Conservation (phyloP, 352 stramenopile genomes). For the Phytopythium ostracodes region DNA sequence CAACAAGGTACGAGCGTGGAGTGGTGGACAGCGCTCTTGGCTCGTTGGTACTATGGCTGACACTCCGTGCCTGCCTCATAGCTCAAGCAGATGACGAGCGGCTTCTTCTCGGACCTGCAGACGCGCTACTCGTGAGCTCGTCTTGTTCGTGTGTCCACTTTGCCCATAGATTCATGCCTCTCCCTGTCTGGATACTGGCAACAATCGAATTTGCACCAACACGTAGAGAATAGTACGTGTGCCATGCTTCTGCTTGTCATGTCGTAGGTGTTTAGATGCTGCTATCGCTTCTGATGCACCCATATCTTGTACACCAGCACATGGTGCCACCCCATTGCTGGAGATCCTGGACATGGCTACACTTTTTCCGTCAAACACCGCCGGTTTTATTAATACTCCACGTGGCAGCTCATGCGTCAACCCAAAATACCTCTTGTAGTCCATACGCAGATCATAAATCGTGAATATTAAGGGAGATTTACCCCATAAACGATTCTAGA, state of each 20-base stretch:
- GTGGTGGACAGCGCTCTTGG: constrained; percentile 2
- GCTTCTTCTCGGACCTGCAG: constrained; percentile 86
- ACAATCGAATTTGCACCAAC: constrained; percentile 6
- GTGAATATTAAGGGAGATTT: background rate
- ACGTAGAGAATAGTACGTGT: background rate
- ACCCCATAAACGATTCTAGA: too few species aligned
- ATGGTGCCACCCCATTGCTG: background rate
- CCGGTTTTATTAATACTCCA: constrained; percentile 15
- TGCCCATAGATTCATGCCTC: background rate
- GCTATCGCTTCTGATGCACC: too few species aligned
- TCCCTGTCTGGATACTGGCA: background rate
- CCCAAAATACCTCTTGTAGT: constrained; percentile 15
- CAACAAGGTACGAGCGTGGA: constrained; percentile 43
- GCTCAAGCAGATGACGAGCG: constrained; percentile 89
- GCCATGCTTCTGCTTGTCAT: too few species aligned
- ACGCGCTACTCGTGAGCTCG: constrained; percentile 63
- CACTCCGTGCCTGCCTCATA: constrained; percentile 9
- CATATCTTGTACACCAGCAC: too few species aligned
- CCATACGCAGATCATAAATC: background rate
- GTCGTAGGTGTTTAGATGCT: too few species aligned
- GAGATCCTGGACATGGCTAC: constrained; percentile 2
- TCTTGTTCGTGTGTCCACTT: background rate
- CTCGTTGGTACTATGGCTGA: background rate
- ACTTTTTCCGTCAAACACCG: background rate
- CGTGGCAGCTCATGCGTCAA: constrained; percentile 16